Percentiles rank a stretch among this genome's conserved stretches.
Conservation (phyloP, 768 basidiomycete species). For the Clitopilus passeckerianus region DNA sequence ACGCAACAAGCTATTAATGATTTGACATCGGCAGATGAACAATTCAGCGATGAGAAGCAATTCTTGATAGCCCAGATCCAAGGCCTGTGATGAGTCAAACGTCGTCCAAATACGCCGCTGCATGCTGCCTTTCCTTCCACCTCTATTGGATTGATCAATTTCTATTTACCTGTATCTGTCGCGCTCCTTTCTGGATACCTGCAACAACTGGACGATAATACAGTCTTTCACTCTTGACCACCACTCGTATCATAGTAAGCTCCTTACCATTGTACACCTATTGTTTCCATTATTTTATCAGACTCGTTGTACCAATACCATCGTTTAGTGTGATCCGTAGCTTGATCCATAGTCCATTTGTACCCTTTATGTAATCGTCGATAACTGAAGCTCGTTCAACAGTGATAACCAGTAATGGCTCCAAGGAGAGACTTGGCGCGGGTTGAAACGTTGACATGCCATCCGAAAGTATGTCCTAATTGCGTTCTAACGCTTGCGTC, state of each 20-base stretch:
- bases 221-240: neutral
- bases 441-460: no score
- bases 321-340: no score
- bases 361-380: no score
- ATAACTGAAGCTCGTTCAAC: no score
- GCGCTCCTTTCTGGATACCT: neutral
- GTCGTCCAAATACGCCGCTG: no score
- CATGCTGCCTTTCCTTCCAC: neutral
- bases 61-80: slow-evolving; percentile 93
- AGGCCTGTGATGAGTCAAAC: slow-evolving; percentile 40
- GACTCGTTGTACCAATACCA: neutral
- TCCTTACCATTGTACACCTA: neutral
- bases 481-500: no score
- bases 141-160: no score
- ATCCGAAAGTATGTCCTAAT: no score
- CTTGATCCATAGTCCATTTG: no score
- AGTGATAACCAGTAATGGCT: no score
- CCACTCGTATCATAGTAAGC: neutral
- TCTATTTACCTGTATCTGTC: neutral
- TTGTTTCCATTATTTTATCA: neutral
- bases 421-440: no score
- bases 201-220: neutral
- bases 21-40: slow-evolving; percentile 62
- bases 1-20: neutral
- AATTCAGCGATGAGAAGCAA: slow-evolving; percentile 97